phyloP scores from a whole-genome alignment of 2,329 filamentous ascomycete genomes.

The Eutypella sp. region DNA sequence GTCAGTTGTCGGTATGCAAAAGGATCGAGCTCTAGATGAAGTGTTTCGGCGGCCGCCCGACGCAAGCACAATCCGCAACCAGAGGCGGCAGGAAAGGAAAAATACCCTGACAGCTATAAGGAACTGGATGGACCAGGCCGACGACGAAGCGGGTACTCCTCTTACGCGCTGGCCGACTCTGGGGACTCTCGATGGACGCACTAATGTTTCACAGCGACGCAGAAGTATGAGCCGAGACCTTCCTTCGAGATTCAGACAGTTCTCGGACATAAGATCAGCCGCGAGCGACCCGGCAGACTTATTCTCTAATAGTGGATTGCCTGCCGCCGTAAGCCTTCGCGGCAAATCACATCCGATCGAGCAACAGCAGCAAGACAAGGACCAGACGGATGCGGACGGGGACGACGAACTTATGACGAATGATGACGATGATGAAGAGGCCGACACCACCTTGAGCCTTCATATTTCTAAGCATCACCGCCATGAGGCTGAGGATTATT shows the following conservation, averaged over 20 bases:
- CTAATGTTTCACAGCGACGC: slow-evolving; percentile 45
- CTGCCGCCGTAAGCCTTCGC: slow-evolving; percentile 19
- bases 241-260: slow-evolving; percentile 41
- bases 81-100: slow-evolving; percentile 58
- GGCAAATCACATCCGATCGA: slow-evolving; percentile 33
- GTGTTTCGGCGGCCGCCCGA: slow-evolving; percentile 76
- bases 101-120: slow-evolving; percentile 79
- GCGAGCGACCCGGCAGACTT: slow-evolving; percentile 62
- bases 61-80: slow-evolving; percentile 53
- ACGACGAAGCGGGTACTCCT: slow-evolving; percentile 41
- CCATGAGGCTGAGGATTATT: slow-evolving; percentile 47
- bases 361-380: slow-evolving; percentile 44
- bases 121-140: slow-evolving; percentile 80
- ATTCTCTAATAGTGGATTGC: slow-evolving; percentile 39
- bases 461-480: slow-evolving; percentile 19
- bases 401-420: slow-evolving; percentile 87
- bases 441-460: slow-evolving; percentile 37
- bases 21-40: slow-evolving; percentile 85
- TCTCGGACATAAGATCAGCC: slow-evolving; percentile 54
- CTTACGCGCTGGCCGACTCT: slow-evolving; percentile 46
- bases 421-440: slow-evolving; percentile 63
- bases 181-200: slow-evolving; percentile 42
- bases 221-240: slow-evolving; percentile 47
- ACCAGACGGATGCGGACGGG: slow-evolving; percentile 77
- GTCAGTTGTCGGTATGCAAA: slow-evolving; percentile 82